Percentiles rank a stretch among this genome's conserved stretches.
phyloP scores from a whole-genome alignment of 2,329 filamentous ascomycete genomes.

The Clonostachys rosea region DNA sequence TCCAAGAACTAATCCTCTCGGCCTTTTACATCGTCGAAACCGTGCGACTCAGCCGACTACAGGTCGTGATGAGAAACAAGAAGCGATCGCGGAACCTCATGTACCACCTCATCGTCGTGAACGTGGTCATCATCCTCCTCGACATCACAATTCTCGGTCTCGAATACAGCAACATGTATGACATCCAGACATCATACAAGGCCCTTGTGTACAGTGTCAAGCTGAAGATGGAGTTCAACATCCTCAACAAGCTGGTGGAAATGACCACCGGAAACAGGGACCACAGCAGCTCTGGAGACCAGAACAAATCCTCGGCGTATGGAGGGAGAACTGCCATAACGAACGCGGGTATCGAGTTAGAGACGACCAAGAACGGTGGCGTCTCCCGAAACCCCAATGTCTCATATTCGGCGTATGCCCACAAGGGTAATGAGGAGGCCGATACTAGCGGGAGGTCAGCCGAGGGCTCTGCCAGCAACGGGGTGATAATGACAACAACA shows the following conservation, averaged over 20 bases:
- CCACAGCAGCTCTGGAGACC: background rate
- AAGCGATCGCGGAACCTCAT: conserved; percentile 1
- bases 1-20: conserved; percentile 51
- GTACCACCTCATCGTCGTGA: conserved; percentile 31
- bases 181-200: conserved; percentile 19
- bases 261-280: conserved; percentile 4
- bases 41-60: conserved; percentile 30
- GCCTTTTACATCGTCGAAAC: conserved; percentile 49
- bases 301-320: background rate
- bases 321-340: background rate
- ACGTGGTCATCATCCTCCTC: conserved; percentile 29
- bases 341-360: background rate
- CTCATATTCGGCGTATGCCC: background rate
- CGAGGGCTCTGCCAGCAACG: background rate
- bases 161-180: conserved; percentile 15
- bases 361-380: background rate
- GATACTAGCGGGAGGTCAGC: background rate
- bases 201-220: conserved; percentile 18
- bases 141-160: conserved; percentile 23
- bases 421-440: background rate
- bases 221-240: conserved; percentile 20
- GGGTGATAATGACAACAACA: background rate
- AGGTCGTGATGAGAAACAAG: background rate
- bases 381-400: background rate
- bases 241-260: conserved; percentile 19